Base-by-base conservation (phyloP, 768 basidiomycete genomes). In the Tulasnella sp. region DNA sequence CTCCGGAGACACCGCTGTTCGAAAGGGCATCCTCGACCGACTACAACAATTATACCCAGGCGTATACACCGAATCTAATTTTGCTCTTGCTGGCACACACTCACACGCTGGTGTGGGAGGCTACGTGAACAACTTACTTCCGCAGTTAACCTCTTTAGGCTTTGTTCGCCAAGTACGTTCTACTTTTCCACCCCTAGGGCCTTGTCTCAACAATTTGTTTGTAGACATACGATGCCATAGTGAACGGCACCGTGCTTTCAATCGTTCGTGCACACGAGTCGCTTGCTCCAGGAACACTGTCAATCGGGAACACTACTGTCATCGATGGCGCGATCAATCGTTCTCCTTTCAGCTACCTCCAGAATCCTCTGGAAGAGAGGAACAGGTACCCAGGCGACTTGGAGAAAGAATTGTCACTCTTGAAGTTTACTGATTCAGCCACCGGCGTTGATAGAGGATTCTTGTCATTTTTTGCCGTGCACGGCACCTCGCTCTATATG, bases 401-500 rank as follows among this genome's bases (percentile, higher is more conserved):
- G 60, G 85, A 87, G 64, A 84, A 81, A 66, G 76, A 77, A 3
- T 66, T 86, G 70, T 76, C 78, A 4, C 67, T 84, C 15, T 63
- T 88, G 48, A 69, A 76, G 42, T 80, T 86, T 55, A 72, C 80
- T 39, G 79, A 83, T 60, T 57, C 56, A 6, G 4, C 24, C 28
- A 65, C 61, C 47, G 82, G 82, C 25, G 71, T 70, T 25, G 70
- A 76, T 16, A 69, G 76, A 47, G 83, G 84, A 2, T 72, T 86
- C 58, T 60, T 85, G 57, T 81, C 76, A 62, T 85, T 81, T 65
- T 86, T 79, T 62, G 68, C 83, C 0, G 83, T 87, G 0, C 85
- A 87, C 63, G 82, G 83, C 1, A 87, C 83, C 13, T 83, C 81
- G 56, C 58, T 85, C n/a, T 86, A 85, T 58, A 71, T 78, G 66